Conservation (phyloP, 1,139 yeast genomes). For the Scheffersomyces lignicola region DNA sequence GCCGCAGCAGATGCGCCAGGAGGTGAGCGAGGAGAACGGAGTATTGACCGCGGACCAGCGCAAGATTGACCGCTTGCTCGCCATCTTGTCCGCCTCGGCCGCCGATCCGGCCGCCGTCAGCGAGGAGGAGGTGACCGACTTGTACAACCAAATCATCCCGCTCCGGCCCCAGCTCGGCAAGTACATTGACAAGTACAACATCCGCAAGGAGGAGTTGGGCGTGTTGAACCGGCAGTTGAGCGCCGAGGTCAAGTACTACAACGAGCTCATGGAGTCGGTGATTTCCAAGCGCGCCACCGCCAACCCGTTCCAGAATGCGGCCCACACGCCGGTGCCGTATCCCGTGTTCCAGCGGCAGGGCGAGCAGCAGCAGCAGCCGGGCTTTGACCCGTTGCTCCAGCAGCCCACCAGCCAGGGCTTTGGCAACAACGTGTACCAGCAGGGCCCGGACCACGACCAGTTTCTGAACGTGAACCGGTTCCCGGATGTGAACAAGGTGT, state of each 20-base stretch:
- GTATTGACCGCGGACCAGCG: conserved; percentile 31
- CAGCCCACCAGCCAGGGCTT: conserved; percentile 41
- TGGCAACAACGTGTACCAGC: conserved; percentile 27
- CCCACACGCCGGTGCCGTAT: conserved; percentile 11
- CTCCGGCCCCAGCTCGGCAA: conserved; percentile 72
- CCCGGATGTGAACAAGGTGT: conserved; percentile 29
- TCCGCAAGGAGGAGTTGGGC: conserved; percentile 71
- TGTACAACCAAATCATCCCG: conserved; percentile 71
- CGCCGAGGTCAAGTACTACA: conserved; percentile 66
- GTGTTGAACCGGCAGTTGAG: conserved; percentile 70
- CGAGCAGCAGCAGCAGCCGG: conserved; percentile 15
- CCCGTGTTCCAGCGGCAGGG: conserved; percentile 2
- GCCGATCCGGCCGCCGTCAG: conserved; percentile 17
- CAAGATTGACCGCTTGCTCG: conserved; percentile 65
- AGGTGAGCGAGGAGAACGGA: conserved; percentile 28
- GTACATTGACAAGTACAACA: conserved; percentile 72
- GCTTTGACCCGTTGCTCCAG: conserved; percentile 13
- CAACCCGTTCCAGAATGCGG: conserved; percentile 3
- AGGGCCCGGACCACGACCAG: conserved; percentile 7
- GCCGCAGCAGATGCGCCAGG: conserved; percentile 40
- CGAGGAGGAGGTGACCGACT: conserved; percentile 48
- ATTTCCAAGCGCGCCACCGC: conserved; percentile 24
- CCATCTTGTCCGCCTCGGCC: conserved; percentile 50
- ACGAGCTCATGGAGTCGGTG: conserved; percentile 62
- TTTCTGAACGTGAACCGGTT: conserved; percentile 32